Evolutionary conservation across 495 filamentous ascomycete species (phyloP).

Genomic region (Podospora didyma): DNA sequence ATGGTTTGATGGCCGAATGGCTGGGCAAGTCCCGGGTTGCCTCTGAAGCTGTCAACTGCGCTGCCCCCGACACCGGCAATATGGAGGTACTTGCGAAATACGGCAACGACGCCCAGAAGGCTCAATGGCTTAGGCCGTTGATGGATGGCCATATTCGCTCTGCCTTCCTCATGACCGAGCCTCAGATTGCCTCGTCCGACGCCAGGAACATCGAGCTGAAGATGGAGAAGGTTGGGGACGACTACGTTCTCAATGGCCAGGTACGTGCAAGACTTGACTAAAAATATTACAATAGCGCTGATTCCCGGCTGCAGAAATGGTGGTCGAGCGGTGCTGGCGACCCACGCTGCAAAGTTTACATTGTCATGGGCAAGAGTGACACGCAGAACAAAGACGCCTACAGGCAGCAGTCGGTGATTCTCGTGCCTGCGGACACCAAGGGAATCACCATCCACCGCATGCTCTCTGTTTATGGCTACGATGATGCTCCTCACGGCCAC

Average conservation of each 20-base stretch:
- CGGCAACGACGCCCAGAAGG: slow-evolving; percentile 85
- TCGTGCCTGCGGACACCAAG: slow-evolving; percentile 70
- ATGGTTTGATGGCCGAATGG: slow-evolving; percentile 88
- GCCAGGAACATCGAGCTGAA: slow-evolving; percentile 82
- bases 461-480: slow-evolving; percentile 87
- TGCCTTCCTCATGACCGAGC: slow-evolving; percentile 93
- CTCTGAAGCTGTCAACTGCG: slow-evolving; percentile 86
- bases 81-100: slow-evolving; percentile 97
- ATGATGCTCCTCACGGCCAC: slow-evolving; percentile 92
- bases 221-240: slow-evolving; percentile 73
- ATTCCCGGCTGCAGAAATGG: slow-evolving; percentile 65
- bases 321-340: slow-evolving; percentile 92
- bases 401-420: slow-evolving; percentile 82
- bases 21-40: slow-evolving; percentile 75
- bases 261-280: slow-evolving; percentile 37
- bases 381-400: slow-evolving; percentile 68
- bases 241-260: slow-evolving; percentile 82
- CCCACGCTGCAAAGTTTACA: slow-evolving; percentile 82
- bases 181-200: slow-evolving; percentile 78
- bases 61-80: slow-evolving; percentile 90
- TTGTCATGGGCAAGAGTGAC: slow-evolving; percentile 87
- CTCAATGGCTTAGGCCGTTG: slow-evolving; percentile 76
- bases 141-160: slow-evolving; percentile 83
- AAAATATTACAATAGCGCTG: neutral
- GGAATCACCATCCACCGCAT: slow-evolving; percentile 83